These are phyloP conservation scores for Datura wrightii DNA, from an alignment of 257 asterid genomes.

Conservation along the genomic window DNA sequence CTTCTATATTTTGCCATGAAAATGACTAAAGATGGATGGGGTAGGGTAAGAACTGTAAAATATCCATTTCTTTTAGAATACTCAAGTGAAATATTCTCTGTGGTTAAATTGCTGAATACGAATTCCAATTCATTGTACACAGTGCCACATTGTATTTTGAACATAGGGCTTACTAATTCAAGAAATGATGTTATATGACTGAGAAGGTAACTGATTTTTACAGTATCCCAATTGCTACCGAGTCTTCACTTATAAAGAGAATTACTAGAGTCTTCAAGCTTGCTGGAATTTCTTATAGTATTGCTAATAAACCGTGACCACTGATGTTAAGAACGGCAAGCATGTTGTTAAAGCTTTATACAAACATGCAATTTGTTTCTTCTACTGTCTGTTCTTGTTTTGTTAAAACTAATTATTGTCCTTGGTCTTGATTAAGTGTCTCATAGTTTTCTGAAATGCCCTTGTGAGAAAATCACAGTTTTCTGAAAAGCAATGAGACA, in stretches of 20 bases:
- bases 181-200: neutral
- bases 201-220: neutral
- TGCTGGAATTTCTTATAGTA: neutral
- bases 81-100: neutral
- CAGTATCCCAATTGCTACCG: neutral
- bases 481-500: neutral
- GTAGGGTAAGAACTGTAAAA: neutral
- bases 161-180: neutral
- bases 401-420: neutral
- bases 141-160: neutral
- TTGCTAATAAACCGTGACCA: conserved; percentile 6
- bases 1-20: neutral
- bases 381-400: neutral
- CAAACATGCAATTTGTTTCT: neutral
- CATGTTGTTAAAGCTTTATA: neutral
- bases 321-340: neutral
- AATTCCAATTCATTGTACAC: neutral
- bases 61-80: neutral
- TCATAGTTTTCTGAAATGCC: neutral
- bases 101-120: neutral
- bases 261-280: neutral
- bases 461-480: conserved; percentile 8
- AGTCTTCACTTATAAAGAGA: neutral
- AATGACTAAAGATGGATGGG: neutral
- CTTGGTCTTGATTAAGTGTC: neutral